Percentiles rank a stretch among this genome's conserved stretches.
Evolutionary conservation across 768 basidiomycete species (phyloP).

Genomic region (Trametes gibbosa): DNA sequence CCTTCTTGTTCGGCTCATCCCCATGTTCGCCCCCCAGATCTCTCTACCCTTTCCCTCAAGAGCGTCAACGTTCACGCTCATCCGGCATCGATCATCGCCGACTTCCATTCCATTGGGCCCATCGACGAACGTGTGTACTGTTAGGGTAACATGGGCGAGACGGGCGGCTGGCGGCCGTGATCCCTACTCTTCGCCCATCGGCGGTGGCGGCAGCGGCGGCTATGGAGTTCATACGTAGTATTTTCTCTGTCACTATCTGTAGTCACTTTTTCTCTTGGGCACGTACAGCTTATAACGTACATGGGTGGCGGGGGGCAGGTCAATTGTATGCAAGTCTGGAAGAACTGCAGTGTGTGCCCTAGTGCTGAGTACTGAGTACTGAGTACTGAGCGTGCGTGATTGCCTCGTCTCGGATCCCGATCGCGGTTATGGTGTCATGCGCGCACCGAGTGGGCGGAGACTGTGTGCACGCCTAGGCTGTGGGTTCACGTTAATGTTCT

Average conservation of each 20-base stretch:
- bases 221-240: background rate
- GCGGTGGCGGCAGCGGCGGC: background rate
- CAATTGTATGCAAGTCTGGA: background rate
- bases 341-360: background rate
- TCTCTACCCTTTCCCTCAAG: too few species aligned
- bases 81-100: too few species aligned
- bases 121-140: background rate
- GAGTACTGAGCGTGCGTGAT: too few species aligned
- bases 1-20: background rate
- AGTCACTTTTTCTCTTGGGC: background rate
- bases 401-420: background rate
- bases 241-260: background rate
- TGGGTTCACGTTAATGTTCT: too few species aligned
- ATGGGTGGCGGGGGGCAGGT: too few species aligned
- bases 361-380: too few species aligned
- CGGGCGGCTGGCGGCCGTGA: background rate
- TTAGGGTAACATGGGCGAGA: too few species aligned
- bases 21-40: too few species aligned
- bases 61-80: too few species aligned
- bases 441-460: background rate
- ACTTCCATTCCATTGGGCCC: too few species aligned
- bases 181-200: background rate
- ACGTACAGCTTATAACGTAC: background rate
- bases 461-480: too few species aligned
- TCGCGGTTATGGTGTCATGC: background rate